These are phyloP conservation scores for Phytophthora meadii DNA, from an alignment of 352 stramenopile species.

Conservation along the genomic window DNA sequence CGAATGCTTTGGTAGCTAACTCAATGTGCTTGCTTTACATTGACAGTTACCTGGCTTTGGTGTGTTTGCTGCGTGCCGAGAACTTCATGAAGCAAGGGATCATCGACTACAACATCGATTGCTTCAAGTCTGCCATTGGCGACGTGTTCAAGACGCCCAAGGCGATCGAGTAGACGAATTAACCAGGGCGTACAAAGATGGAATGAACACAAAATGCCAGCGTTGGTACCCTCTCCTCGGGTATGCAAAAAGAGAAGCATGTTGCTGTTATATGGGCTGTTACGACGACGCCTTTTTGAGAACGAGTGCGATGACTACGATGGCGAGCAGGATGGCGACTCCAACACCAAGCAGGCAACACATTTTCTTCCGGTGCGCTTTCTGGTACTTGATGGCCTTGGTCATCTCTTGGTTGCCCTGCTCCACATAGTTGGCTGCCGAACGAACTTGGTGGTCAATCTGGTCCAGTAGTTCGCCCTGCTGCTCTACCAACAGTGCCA, in stretches of 20 bases:
- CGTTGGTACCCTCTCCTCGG: not conserved
- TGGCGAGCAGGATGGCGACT: slow-evolving; percentile 80
- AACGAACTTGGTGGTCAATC: slow-evolving; percentile 96
- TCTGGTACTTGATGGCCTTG: slow-evolving; percentile 96
- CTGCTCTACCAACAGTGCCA: slow-evolving; percentile 97
- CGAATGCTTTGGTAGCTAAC: slow-evolving; percentile 5
- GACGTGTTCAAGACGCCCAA: slow-evolving; percentile 86
- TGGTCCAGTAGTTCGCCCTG: slow-evolving; percentile 98
- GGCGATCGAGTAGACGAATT: slow-evolving; percentile 46
- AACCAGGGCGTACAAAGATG: not conserved
- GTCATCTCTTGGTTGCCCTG: slow-evolving; percentile 96
- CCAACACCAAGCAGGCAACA: slow-evolving; percentile 60
- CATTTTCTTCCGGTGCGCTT: slow-evolving; percentile 97
- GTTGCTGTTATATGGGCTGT: slow-evolving; percentile 20
- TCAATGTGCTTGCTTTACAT: slow-evolving; percentile 9
- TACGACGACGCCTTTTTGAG: slow-evolving; percentile 34
- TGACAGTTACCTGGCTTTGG: slow-evolving; percentile 95
- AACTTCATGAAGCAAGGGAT: slow-evolving; percentile 98
- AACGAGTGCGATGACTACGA: slow-evolving; percentile 77
- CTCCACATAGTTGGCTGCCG: slow-evolving; percentile 97
- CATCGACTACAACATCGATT: slow-evolving; percentile 99
- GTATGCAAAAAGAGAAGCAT: slow-evolving; percentile 18
- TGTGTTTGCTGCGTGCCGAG: slow-evolving; percentile 96
- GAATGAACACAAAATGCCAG: not conserved
- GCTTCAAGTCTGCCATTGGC: slow-evolving; percentile 95